phyloP scores from a whole-genome alignment of 2,329 filamentous ascomycete species.

The Fusarium sp. region DNA sequence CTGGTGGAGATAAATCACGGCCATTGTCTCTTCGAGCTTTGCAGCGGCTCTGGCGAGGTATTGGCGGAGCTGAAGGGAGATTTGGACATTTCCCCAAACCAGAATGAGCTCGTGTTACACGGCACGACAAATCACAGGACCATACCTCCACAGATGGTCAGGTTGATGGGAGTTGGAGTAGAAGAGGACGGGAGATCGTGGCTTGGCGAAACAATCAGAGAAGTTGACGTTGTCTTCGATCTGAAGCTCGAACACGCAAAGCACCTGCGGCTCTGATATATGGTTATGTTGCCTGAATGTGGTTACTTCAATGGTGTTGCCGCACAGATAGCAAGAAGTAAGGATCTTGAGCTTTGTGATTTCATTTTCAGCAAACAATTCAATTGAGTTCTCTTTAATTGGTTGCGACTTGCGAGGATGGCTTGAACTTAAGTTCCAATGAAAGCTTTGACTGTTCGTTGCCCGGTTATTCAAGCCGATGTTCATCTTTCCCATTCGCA shows the following conservation, averaged over 20 bases:
- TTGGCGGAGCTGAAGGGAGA: slow-evolving; percentile 49
- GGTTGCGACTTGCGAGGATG: background rate
- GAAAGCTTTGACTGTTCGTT: background rate
- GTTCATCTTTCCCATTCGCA: background rate
- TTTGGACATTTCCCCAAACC: slow-evolving; percentile 47
- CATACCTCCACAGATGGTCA: slow-evolving; percentile 36
- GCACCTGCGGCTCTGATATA: slow-evolving; percentile 14
- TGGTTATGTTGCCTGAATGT: background rate
- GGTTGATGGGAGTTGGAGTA: slow-evolving; percentile 45
- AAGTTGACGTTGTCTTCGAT: slow-evolving; percentile 43
- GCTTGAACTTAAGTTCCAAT: background rate
- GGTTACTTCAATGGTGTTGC: background rate
- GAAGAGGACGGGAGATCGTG: slow-evolving; percentile 44
- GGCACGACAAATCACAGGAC: slow-evolving; percentile 36
- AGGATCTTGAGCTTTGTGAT: background rate
- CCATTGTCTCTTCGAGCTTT: slow-evolving; percentile 50
- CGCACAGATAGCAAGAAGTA: background rate
- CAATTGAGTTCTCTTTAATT: background rate
- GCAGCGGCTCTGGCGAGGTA: slow-evolving; percentile 43
- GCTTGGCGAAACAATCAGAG: slow-evolving; percentile 48
- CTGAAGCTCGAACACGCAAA: slow-evolving; percentile 30
- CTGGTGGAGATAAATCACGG: slow-evolving; percentile 52
- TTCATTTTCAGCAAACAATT: background rate
- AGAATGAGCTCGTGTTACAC: slow-evolving; percentile 48
- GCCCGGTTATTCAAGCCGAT: background rate